Base-by-base conservation (phyloP, 2,329 filamentous ascomycete species). In the Sclerotinia glacialis region DNA sequence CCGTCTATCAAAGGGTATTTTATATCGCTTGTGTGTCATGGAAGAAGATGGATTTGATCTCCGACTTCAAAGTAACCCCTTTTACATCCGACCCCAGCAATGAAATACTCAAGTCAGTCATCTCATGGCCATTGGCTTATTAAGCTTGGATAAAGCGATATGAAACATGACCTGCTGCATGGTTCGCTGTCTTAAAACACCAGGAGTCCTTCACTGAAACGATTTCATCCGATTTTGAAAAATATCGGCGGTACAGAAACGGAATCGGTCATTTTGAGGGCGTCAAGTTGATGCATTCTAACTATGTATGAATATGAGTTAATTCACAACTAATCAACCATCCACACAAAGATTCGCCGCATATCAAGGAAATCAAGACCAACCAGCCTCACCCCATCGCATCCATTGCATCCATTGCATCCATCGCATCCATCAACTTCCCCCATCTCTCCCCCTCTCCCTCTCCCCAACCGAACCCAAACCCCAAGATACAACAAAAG, bases 101-200 rank as follows among this genome's bases (percentile, higher is more conserved):
- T 16, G 50, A 47, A 47, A 18, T 37, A 21, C 34, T 6, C 9
- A 18, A 49, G 11, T 16, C 18, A 21, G 6, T 18, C 23, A 6
- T 28, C 14, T 14, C 37, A 40, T 14, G 5, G 3, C 37, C 14
- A 14, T 40, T 40, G 37, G 12, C 37, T 40, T 40, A 14, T 40
- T 40, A 14, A 53, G 55, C 28, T 28, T 31, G n/a, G 11, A 28
- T 26, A n/a, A 28, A 28, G 12, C 34, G 5, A 62, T 21, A 11
- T 63, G 60, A 63, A 63, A 63, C 60, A 53, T n/a, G n/a, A 53
- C 23, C 34, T 31, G 46, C 34, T 31, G 46, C 31, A 42, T 42
- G 23, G 26, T 53, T 31, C 16, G 23, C n/a, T 31, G 60, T 63
- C 60, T 63, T 47, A 53, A 40, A 53, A 42, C 16, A 26, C 14